Percentiles rank a stretch among this genome's conserved stretches.
Evolutionary conservation across 805 yeast species (phyloP).

Genomic region (Starmerella geochares): DNA sequence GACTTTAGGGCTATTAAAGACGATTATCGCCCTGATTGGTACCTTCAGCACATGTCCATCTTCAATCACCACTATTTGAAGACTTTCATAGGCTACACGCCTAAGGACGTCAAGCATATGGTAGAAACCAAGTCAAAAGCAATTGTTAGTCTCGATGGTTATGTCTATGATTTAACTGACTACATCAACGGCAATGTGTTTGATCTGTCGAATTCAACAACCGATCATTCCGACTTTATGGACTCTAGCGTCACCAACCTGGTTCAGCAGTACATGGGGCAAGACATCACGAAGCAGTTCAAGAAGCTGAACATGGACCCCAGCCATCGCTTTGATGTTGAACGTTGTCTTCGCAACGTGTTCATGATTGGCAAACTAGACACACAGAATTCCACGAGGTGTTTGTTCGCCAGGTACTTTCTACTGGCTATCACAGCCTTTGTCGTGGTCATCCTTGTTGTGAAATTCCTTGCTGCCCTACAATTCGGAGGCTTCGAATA

Average conservation of each 20-base stretch:
- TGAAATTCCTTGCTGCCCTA: slow-evolving; percentile 36
- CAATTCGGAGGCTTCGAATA: slow-evolving; percentile 32
- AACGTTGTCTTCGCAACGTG: slow-evolving; percentile 33
- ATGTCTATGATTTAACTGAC: slow-evolving; percentile 34
- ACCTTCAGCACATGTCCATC: slow-evolving; percentile 32
- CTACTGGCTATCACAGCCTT: slow-evolving; percentile 34
- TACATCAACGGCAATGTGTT: slow-evolving; percentile 33
- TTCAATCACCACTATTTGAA: slow-evolving; percentile 32
- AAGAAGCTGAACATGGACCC: slow-evolving; percentile 26
- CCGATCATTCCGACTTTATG: slow-evolving; percentile 30
- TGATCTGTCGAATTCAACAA: slow-evolving; percentile 16
- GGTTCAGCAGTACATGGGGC: slow-evolving; percentile 32
- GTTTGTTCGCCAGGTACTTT: slow-evolving; percentile 37
- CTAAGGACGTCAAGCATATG: slow-evolving; percentile 26
- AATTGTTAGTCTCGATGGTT: slow-evolving; percentile 32
- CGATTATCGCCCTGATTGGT: slow-evolving; percentile 38
- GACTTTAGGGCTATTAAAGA: slow-evolving; percentile 34
- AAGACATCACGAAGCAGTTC: slow-evolving; percentile 30
- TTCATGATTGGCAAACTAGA: slow-evolving; percentile 36
- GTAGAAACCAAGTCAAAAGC: slow-evolving; percentile 24
- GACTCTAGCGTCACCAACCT: slow-evolving; percentile 28
- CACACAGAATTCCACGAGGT: slow-evolving; percentile 33
- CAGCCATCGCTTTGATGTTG: slow-evolving; percentile 25
- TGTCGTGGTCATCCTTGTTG: slow-evolving; percentile 31
- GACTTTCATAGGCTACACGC: slow-evolving; percentile 34